Evolutionary conservation across 2,329 filamentous ascomycete species (phyloP), one percentile per base, ranked within the genome.

Genomic region (Boeremia exigua): DNA sequence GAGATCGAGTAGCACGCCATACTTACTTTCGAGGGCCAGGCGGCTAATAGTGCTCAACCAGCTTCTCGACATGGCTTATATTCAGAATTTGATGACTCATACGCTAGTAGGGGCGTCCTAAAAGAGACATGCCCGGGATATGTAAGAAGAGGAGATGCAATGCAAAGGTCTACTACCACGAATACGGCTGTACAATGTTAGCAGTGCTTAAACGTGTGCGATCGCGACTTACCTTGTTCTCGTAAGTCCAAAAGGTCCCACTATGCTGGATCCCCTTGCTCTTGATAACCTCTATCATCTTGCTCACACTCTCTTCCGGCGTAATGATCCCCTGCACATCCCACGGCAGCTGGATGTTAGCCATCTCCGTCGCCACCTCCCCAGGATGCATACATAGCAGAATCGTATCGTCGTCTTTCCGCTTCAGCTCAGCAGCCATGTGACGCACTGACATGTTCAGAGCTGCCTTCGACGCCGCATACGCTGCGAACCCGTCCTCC

Each of bases 401-500:
- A 15, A 80, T 77, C 0, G 81, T 83, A 40, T 77, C 69, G 44
- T 78, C 78, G 29, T 78, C 78, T 56, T 81, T 80, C 34, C 82
- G 71, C 64, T 81, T 79, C 45, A 85, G 61, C 59, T 86, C 83
- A 1, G 80, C 81, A 5, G 82, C 82, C 77, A 86, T 80, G 61
- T 86, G 83, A 32, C 82, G 66, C 2, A 85, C 70, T 51, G 80
- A 80, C 72, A 84, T 82, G 59, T 86, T 86, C 49, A 86, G 63
- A 0, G 84, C 84, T 1, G 82, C 80, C 67, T 86, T 86, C 3
- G 80, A 83, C 0, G 83, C 82, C 5, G 79, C 79, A 64, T 86
- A 86, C 10, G 83, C 84, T 1, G 81, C 83, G 56, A 86, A 86
- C 0, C 82, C 83, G 62, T 86, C 83, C 67, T 86, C 82, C 64